Base-by-base conservation (phyloP, 495 filamentous ascomycete species). In the Cudoniella acicularis region DNA sequence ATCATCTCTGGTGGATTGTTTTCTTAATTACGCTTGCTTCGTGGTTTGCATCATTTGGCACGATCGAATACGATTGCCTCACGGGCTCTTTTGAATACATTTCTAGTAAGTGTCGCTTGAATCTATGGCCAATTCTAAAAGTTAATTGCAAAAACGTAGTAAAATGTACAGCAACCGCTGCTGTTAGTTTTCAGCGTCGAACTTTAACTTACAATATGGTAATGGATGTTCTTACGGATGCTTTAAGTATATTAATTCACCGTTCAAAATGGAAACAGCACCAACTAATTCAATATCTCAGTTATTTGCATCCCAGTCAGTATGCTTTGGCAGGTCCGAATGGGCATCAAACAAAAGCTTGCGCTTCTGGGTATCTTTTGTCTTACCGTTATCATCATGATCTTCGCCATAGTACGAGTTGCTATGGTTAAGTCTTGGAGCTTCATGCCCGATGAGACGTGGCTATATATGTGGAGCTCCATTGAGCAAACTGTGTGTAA, bases 171-270 rank as follows among this genome's bases (percentile, higher is more conserved):
- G 4, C 8, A 46, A 6, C 8, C 13, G 8, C 8, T 6, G 8
- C 43, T 17, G n/a, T 46, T 6, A 46, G 17, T 17, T 46, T 46
- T 21, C 43, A 46, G 43, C 43, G 43, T n/a, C 4, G 4, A 6
- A 46, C 43, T 16, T 46, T 46, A 46, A 46, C n/a, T 6, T 6
- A 6, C 4, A 46, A 46, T 46, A 9, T 6, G 4, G 43, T 46
- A n/a, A 46, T 46, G 43, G 43, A 46, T 46, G 43, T 46, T 46
- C 4, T 46, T n/a, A 46, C 43, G 18, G 43, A 46, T n/a, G 43
- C 43, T 9, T 21, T 46, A 6, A 46, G 43, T 46, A n/a, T 46
- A n/a, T 16, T n/a, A 46, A 16, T 9, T 16, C 8, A 41, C 8
- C 9, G 9, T 41, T 41, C 36, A 8, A 8, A 9, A 41, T 9